Conservation (phyloP, 441 rosid species). For the Isatis lusitanica region DNA sequence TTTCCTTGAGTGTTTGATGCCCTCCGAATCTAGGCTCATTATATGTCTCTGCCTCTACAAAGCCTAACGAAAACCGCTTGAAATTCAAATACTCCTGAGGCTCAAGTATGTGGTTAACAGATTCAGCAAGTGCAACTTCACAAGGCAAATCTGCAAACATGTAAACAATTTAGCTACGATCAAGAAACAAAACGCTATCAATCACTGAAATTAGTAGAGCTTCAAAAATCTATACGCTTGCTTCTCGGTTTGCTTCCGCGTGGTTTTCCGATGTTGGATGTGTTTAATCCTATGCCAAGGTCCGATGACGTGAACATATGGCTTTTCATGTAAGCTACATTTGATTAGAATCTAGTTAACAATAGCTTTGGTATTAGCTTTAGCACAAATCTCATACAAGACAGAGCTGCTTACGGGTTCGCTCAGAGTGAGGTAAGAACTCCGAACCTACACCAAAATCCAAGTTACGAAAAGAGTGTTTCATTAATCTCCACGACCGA, state of each 20-base stretch:
- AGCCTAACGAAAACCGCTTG: conserved; percentile 55
- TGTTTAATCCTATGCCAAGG: conserved; percentile 32
- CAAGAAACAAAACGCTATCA: conserved; percentile 14
- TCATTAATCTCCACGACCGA: neutral
- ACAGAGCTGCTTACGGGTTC: conserved; percentile 22
- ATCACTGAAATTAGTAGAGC: neutral
- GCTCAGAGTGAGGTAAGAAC: conserved; percentile 27
- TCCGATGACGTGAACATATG: conserved; percentile 29
- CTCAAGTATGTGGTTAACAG: conserved; percentile 53
- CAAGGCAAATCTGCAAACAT: conserved; percentile 69
- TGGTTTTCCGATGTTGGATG: conserved; percentile 45
- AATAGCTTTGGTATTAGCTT: neutral
- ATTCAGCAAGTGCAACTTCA: conserved; percentile 49
- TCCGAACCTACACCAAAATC: conserved; percentile 32
- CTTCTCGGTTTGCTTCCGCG: conserved; percentile 27
- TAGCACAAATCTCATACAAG: neutral
- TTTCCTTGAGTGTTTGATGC: conserved; percentile 68
- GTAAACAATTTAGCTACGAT: neutral
- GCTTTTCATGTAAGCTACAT: conserved; percentile 23
- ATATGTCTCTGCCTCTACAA: conserved; percentile 50
- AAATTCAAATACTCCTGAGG: conserved; percentile 53
- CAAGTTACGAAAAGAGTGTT: conserved; percentile 1
- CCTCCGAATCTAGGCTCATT: conserved; percentile 73
- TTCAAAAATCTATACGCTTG: conserved; percentile 18
- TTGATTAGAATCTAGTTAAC: conserved; percentile 9